Evolutionary conservation across 1,139 yeast species (phyloP).

Genomic region (Yamadazyma jaroonii): DNA sequence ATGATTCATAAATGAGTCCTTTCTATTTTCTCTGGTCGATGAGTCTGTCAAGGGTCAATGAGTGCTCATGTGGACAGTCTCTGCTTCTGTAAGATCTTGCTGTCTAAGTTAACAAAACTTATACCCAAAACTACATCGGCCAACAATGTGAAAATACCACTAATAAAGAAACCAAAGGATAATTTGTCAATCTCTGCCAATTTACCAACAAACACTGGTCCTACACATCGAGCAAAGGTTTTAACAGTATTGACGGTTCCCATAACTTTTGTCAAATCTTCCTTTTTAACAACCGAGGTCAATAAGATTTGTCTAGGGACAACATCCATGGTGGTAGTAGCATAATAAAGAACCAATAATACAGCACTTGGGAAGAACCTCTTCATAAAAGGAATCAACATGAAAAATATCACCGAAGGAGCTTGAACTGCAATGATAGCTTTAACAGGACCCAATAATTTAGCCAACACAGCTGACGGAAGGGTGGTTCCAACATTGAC

Average conservation of each 20-base stretch:
- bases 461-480: slow-evolving; percentile 70
- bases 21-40: too few species aligned
- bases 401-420: slow-evolving; percentile 69
- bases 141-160: slow-evolving; percentile 51
- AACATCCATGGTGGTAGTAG: slow-evolving; percentile 80
- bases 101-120: slow-evolving; percentile 40
- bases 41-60: too few species aligned
- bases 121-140: slow-evolving; percentile 45
- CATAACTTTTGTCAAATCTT: slow-evolving; percentile 72
- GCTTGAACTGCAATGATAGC: slow-evolving; percentile 76
- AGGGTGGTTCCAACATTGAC: slow-evolving; percentile 41
- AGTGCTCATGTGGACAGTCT: slow-evolving; percentile 5
- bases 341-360: slow-evolving; percentile 52
- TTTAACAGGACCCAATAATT: slow-evolving; percentile 69
- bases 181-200: slow-evolving; percentile 55
- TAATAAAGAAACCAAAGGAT: slow-evolving; percentile 58
- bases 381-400: slow-evolving; percentile 24
- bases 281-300: slow-evolving; percentile 60
- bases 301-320: slow-evolving; percentile 83
- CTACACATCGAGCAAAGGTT: slow-evolving; percentile 78
- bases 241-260: slow-evolving; percentile 85
- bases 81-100: slow-evolving; percentile 27
- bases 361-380: slow-evolving; percentile 36
- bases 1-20: not conserved
- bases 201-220: slow-evolving; percentile 77